phyloP scores from a whole-genome alignment of 1,284 basidiomycete genomes.

The Pascua sp. region DNA sequence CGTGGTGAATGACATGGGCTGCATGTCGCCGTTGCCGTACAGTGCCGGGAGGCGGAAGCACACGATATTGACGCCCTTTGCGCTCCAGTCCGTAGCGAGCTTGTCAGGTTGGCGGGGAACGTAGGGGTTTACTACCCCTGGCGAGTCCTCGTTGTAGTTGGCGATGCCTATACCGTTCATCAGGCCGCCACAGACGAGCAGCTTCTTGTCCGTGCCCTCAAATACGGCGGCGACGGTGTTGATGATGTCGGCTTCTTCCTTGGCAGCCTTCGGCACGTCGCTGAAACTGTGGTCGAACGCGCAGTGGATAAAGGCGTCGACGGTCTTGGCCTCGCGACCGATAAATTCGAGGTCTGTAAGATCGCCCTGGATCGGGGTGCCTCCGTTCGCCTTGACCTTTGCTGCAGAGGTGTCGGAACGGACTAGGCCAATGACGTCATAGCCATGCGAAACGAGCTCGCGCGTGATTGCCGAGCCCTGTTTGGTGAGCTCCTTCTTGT shows the following conservation, averaged over 20 bases:
- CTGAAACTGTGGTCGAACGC: conserved; percentile 29
- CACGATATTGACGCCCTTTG: conserved; percentile 15
- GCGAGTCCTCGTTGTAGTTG: not conserved
- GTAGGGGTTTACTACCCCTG: no score
- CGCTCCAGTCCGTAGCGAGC: conserved; percentile 1
- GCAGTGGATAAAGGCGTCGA: conserved; percentile 35
- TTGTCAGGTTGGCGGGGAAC: no score
- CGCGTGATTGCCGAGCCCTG: conserved; percentile 22
- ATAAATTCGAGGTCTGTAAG: conserved; percentile 30
- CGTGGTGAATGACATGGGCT: conserved; percentile 16
- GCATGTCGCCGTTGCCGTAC: conserved; percentile 18
- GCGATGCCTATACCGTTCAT: not conserved
- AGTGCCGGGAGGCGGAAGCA: conserved; percentile 25
- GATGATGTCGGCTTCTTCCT: conserved; percentile 20
- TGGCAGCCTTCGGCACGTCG: conserved; percentile 8
- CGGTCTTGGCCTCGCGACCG: conserved; percentile 16
- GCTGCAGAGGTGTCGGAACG: conserved; percentile 23
- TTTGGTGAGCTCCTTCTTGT: no score
- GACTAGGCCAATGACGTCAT: conserved; percentile 29
- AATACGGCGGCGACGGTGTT: conserved; percentile 18
- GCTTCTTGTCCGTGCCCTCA: conserved; percentile 17
- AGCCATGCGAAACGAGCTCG: conserved; percentile 25
- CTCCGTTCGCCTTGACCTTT: conserved; percentile 21
- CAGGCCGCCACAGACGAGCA: conserved; percentile 19
- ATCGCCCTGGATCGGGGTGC: conserved; percentile 16